Evolutionary conservation across 2,329 filamentous ascomycete species (phyloP), one percentile per base, ranked within the genome.

Genomic region (Dendrostoma leiphaemia): DNA sequence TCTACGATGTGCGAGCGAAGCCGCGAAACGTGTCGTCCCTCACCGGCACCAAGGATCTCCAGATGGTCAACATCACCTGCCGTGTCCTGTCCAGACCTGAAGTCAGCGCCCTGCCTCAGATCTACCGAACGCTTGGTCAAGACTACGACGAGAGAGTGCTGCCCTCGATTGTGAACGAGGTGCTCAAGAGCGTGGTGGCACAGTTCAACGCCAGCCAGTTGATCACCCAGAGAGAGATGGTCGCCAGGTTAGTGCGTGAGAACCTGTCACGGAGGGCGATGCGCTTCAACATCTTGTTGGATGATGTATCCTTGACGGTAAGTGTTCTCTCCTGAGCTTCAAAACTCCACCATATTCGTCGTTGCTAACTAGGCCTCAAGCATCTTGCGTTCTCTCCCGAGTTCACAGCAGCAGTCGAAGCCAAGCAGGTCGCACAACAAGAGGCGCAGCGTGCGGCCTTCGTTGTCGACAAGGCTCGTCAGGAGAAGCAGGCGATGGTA

Each of bases 1-100:
- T 92, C 65, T 99, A 97, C 80, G 93, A 99, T 73, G 94, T 99
- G 64, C 93, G 94, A 75, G 94, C 94, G 57, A 97, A 93, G 80
- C 94, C 94, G 66, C 87, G 94, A 71, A 97, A 96, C 68, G 92
- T 99, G 65, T 89, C 94, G 62, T 97, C 94, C 62, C 84, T 99
- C 62, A 99, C 94, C 57, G 94, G 94, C 64, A 99, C 94, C 69
- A 99, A 99, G 81, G 94, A 99, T 75, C 78, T 99, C 74, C 94
- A 99, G 80, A 99, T 99, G 94, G 94, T 97, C 70, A 99, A 99
- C 83, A 97, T 99, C 71, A 99, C 93, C 69, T 99, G 94, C 76
- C 93, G 94, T 90, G 94, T 99, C 56, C 89, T 99, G 50, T 97
- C 93, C 56, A 82, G 91, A 65, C 94, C 94, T 53, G 85, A 91